Base-by-base conservation (phyloP, 345 rosid genomes). In the Lepidium didymum region DNA sequence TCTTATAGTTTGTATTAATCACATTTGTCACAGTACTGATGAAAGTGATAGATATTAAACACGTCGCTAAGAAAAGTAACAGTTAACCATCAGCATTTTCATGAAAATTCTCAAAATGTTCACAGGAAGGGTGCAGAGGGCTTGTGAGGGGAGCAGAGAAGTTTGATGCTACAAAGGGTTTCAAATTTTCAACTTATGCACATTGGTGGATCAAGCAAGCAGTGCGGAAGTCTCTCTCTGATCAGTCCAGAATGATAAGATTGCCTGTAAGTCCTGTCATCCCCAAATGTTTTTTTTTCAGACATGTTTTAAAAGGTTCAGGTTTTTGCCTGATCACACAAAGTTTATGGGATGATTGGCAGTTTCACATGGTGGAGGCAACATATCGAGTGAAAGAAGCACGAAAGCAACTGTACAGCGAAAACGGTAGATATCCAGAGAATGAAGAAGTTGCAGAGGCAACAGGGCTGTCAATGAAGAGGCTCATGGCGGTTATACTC, bases 151-250 rank as follows among this genome's bases (percentile, higher is more conserved):
- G 96, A 44, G 73, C 95, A 36, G 99, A 90, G 81, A 94, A 87
- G 78, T 94, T 94, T 73, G 99, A 94, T 78, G 95, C 90, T 53
- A 84, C 96, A 51, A 94, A 85, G 64, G 99, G 99, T 75, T 94
- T 90, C 76, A 94, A 90, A 78, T 90, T 94, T 70, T 94, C 99
- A 38, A 94, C 99, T 8, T 94, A 94, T 72, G 99, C 92, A 7
- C 97, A 94, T 63, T 94, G 99, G 97, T 94, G 99, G 99, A 88
- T 91, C 61, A 94, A 83, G 61, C 99, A 94, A 79, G 91, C 99
- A 14, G 86, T 94, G 49, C 69, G 96, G 58, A 91, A 82, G 77
- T 83, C 90, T 65, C 96, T 94, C 18, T 84, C 96, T 37, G 96
- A 90, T 67, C 96, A 84, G 67, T 85, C 96, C 13, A 80, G 97